Evolutionary conservation across 1,284 basidiomycete genomes (phyloP).

Genomic region (Entoloma clypeatum): DNA sequence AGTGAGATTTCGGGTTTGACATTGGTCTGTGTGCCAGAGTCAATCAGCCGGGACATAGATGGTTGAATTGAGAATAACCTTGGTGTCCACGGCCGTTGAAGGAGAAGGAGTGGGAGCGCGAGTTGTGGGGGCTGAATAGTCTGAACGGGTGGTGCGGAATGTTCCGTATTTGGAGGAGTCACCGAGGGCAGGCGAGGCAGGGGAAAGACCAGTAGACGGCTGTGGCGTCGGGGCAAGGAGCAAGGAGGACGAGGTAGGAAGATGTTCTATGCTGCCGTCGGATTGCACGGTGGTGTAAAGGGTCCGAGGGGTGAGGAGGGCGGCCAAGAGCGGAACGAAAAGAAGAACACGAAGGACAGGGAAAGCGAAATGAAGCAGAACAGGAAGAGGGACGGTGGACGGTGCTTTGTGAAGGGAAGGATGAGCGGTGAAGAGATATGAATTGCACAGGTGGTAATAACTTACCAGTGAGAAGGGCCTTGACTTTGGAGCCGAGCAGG

Average conservation of each 20-base stretch:
- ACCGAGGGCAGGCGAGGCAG: conserved; percentile 37
- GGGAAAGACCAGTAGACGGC: conserved; percentile 44
- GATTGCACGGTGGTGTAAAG: conserved; percentile 50
- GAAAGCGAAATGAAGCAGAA: conserved; percentile 56
- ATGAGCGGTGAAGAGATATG: conserved; percentile 11
- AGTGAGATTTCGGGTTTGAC: conserved; percentile 51
- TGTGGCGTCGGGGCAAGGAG: conserved; percentile 45
- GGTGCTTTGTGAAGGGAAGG: conserved; percentile 36
- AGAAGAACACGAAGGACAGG: conserved; percentile 63
- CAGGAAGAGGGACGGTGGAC: conserved; percentile 30
- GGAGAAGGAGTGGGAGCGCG: conserved; percentile 59
- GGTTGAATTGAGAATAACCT: conserved; percentile 22
- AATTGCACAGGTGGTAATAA: conserved; percentile 4
- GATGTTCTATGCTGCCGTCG: conserved; percentile 36
- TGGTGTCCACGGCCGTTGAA: conserved; percentile 41
- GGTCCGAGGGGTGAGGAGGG: conserved; percentile 56
- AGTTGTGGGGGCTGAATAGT: conserved; percentile 51
- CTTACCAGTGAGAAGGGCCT: conserved; percentile 42
- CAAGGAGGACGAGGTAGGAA: conserved; percentile 46
- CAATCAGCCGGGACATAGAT: conserved; percentile 6
- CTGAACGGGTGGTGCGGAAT: conserved; percentile 51
- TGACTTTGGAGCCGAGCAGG: conserved; percentile 46
- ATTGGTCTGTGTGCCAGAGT: conserved; percentile 28
- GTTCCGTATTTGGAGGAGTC: conserved; percentile 71
- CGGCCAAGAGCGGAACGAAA: conserved; percentile 53